Evolutionary conservation across 805 yeast genomes (phyloP).

Genomic region (Saccharomycopsis fibuligera): DNA sequence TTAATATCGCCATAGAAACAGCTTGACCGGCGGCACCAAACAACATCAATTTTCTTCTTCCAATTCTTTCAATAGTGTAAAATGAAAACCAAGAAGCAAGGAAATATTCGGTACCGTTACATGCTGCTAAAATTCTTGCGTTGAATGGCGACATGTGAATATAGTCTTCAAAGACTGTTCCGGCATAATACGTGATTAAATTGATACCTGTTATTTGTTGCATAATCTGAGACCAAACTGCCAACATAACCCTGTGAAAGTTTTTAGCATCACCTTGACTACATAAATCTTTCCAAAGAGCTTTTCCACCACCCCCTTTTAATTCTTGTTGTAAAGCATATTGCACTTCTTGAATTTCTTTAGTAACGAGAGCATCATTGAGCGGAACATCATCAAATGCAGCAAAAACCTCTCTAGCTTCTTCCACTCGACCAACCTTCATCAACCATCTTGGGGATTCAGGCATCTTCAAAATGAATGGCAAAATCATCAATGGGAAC

Average conservation of each 20-base stretch:
- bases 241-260: constrained; percentile 51
- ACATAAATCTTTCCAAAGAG: constrained; percentile 34
- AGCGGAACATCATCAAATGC: constrained; percentile 15
- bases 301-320: not conserved
- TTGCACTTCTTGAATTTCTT: constrained; percentile 13
- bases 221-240: constrained; percentile 60
- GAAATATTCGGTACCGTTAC: constrained; percentile 54
- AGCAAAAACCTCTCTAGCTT: constrained; percentile 16
- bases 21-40: constrained; percentile 47
- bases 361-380: not conserved
- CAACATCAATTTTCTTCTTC: constrained; percentile 59
- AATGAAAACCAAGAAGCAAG: constrained; percentile 49
- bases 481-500: constrained; percentile 35
- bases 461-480: constrained; percentile 30
- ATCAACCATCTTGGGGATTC: constrained; percentile 56
- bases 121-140: constrained; percentile 59
- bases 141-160: constrained; percentile 45
- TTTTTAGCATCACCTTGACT: constrained; percentile 53
- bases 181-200: constrained; percentile 60
- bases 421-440: constrained; percentile 23
- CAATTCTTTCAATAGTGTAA: constrained; percentile 52
- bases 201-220: constrained; percentile 69
- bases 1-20: constrained; percentile 35
- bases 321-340: constrained; percentile 1
- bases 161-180: constrained; percentile 46